Evolutionary conservation across 1,139 yeast genomes (phyloP).

Genomic region (Taphrina sp.): DNA sequence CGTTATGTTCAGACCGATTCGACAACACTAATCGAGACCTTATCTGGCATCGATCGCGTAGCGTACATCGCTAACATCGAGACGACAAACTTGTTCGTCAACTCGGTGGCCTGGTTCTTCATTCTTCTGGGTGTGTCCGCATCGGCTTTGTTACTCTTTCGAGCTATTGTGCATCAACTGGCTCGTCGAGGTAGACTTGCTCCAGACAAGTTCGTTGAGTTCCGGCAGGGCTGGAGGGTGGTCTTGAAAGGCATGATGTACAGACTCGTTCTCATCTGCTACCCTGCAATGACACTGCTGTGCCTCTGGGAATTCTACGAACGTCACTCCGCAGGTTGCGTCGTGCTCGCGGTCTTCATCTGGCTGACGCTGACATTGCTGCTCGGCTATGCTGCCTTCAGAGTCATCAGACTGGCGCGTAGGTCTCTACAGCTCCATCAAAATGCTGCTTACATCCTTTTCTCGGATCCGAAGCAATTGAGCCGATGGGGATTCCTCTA

Average conservation of each 20-base stretch:
- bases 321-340: slow-evolving; percentile 78
- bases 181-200: slow-evolving; percentile 61
- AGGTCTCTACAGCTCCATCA: slow-evolving; percentile 69
- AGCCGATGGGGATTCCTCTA: slow-evolving; percentile 91
- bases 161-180: slow-evolving; percentile 59
- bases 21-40: slow-evolving; percentile 59
- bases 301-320: slow-evolving; percentile 87
- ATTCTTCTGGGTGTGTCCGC: slow-evolving; percentile 67
- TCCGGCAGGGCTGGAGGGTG: slow-evolving; percentile 74
- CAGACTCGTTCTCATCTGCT: slow-evolving; percentile 53
- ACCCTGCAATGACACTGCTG: slow-evolving; percentile 74
- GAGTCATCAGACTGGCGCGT: slow-evolving; percentile 70
- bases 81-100: slow-evolving; percentile 77
- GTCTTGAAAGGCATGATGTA: slow-evolving; percentile 85
- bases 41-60: slow-evolving; percentile 91
- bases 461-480: slow-evolving; percentile 75
- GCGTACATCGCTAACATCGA: slow-evolving; percentile 82
- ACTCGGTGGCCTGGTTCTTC: slow-evolving; percentile 80
- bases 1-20: slow-evolving; percentile 42
- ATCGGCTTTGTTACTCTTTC: slow-evolving; percentile 67
- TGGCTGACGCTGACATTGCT: slow-evolving; percentile 58
- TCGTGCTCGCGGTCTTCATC: slow-evolving; percentile 73
- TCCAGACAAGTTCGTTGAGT: slow-evolving; percentile 56
- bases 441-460: slow-evolving; percentile 88
- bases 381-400: slow-evolving; percentile 67